These are phyloP conservation scores for Brassica napus DNA, from an alignment of 345 rosid genomes.

Conservation along the genomic window DNA sequence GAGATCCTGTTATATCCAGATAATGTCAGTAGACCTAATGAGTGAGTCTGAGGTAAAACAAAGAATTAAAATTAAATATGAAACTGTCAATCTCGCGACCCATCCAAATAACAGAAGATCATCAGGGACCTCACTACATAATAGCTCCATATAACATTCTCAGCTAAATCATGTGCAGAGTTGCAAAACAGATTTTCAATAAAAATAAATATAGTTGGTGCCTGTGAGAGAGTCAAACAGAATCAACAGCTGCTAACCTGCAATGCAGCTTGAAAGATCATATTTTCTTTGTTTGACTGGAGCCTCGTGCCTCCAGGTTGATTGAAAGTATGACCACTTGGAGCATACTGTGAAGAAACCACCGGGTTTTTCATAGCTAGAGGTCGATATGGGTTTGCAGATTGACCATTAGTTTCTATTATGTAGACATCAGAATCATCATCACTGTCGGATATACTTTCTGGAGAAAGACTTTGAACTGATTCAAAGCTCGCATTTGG, in stretches of 20 bases:
- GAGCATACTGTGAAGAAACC: slow-evolving; percentile 35
- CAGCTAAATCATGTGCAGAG: slow-evolving; percentile 13
- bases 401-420: slow-evolving; percentile 71
- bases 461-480: slow-evolving; percentile 62
- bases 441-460: slow-evolving; percentile 57
- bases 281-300: slow-evolving; percentile 55
- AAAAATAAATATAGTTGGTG: background rate
- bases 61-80: background rate
- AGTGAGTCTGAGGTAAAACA: background rate
- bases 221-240: background rate
- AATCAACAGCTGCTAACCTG: slow-evolving; percentile 54
- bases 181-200: background rate
- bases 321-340: slow-evolving; percentile 36
- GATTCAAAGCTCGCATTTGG: slow-evolving; percentile 69
- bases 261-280: slow-evolving; percentile 66
- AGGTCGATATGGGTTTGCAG: slow-evolving; percentile 46
- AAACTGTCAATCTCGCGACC: background rate
- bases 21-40: slow-evolving; percentile 24
- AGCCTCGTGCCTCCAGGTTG: slow-evolving; percentile 45
- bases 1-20: slow-evolving; percentile 64
- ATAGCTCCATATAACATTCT: slow-evolving; percentile 16
- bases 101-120: slow-evolving; percentile 6
- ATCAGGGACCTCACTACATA: background rate
- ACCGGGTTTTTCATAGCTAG: slow-evolving; percentile 32
- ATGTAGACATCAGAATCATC: slow-evolving; percentile 78